Base-by-base conservation (phyloP, 2,329 filamentous ascomycete genomes). In the Xylariales sp. region DNA sequence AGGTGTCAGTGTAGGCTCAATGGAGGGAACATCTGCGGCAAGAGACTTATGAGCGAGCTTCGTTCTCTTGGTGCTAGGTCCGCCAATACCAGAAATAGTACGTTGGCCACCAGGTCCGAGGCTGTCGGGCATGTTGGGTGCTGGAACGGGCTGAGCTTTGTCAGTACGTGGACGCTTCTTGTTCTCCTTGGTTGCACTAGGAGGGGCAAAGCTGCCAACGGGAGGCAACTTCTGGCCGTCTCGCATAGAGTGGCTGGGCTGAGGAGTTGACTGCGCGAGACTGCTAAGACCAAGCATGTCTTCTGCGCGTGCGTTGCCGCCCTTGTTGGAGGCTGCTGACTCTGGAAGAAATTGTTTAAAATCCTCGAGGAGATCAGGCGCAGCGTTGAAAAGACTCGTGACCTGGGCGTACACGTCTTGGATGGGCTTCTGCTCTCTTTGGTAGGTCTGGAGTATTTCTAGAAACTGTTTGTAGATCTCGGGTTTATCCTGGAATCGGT, bases 381-480 rank as follows among this genome's bases (percentile, higher is more conserved):
- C 93, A 4, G 86, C 85, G 58, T 88, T 89, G 68, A 98, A 98
- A 1, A 98, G 72, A 22, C 85, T 86, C 1, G 94, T 98, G 18
- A 98, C 93, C 63, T 98, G 93, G 1, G 88, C 86, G 62, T 98
- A 98, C 3, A 98, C 93, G 63, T 98, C 93, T 61, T 96, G 90
- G 27, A 98, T 98, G 0, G 93, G 94, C 60, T 97, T 97, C 40
- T 93, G 95, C 62, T 98, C 93, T 43, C 93, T 81, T 64, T 98
- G 93, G 56, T 98, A 98, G 2, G 93, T 98, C 65, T 98, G 93
- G 33, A 98, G 71, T 36, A 98, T 98, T 62, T 98, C 93, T 21
- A 98, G 76, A 59, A 98, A 98, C 59, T 98, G 91, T 64, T 98
- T 98, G 71, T 98, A 98, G 48, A 98, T 97, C 61, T 98, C 93